Evolutionary conservation across 257 asterid genomes (phyloP), one percentile per base, ranked within the genome.

Genomic region (Thymus quinquecostatus): DNA sequence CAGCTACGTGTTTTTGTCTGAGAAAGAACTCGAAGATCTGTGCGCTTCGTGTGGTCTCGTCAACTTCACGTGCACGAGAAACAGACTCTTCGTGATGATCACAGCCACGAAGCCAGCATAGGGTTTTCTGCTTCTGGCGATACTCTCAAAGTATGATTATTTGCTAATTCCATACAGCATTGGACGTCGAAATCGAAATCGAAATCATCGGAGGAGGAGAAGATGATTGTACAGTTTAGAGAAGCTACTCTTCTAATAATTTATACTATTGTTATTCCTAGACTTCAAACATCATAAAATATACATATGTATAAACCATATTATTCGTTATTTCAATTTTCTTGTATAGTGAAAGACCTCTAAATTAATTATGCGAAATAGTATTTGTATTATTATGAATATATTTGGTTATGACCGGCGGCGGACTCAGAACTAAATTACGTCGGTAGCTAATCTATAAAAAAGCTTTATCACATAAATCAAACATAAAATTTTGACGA

Each of bases 21-120:
- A 88, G 70, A 60, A 45, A 28, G 98, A 92, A 68, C 92, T 92
- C 6, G 89, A 92, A 81, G 97, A 89, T 66, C 86, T 89, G 48
- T 89, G 94, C 60, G 60, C 79, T 0, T 59, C 92, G 30, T 89
- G 94, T 41, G 96, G 98, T 73, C 92, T 92, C 38, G 81, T 77
- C 14, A 77, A 85, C 74, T 86, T 86, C 54, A 81, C 78, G 10
- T 79, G 86, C 80, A 83, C 76, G 11, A 81, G 98, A 81, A 89
- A 86, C 59, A 64, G 94, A 68, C 67, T 69, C 5, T 92, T 92
- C 60, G 90, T 88, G 68, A 92, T 92, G 98, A 79, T 92, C 72
- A 56, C 89, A 3, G 96, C 98, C 55, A 80, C 28, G 77, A 91
- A 91, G 78, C 90, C 92, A 34, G 62, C 60, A 5, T 69, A 75